Percentiles rank a stretch among this genome's conserved stretches.
Conservation (phyloP, 1,284 basidiomycete genomes). For the Neonothopanus nambi region DNA sequence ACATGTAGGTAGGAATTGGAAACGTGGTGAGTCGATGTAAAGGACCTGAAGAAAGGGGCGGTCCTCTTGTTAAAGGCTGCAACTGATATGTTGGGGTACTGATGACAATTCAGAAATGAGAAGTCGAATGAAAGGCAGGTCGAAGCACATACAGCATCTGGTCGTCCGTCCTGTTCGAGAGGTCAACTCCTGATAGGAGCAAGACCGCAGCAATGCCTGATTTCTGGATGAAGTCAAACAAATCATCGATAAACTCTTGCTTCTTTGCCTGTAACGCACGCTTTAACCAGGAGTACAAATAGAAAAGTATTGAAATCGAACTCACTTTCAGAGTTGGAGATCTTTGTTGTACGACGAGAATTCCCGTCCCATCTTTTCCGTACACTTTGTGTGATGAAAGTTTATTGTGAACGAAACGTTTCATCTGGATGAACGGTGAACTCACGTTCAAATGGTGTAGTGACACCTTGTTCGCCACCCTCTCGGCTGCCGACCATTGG, state of each 20-base stretch:
- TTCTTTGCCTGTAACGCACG: slow-evolving; percentile 56
- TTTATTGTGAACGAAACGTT: background rate
- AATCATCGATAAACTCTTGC: slow-evolving; percentile 58
- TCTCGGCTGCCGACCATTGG: slow-evolving; percentile 71
- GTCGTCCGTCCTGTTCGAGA: slow-evolving; percentile 68
- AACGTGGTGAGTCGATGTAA: slow-evolving; percentile 41
- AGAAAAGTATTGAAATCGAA: background rate
- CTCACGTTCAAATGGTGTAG: slow-evolving; percentile 75
- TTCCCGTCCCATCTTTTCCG: slow-evolving; percentile 45
- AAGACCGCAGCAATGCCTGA: slow-evolving; percentile 53
- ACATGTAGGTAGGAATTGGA: slow-evolving; percentile 52
- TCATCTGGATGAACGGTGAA: slow-evolving; percentile 16
- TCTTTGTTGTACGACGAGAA: slow-evolving; percentile 72
- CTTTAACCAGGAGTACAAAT: background rate
- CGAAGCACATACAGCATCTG: slow-evolving; percentile 67
- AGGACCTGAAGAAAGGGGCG: slow-evolving; percentile 38
- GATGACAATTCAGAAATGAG: slow-evolving; percentile 20
- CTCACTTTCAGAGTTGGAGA: slow-evolving; percentile 74
- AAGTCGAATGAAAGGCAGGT: background rate
- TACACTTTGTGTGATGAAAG: slow-evolving; percentile 50
- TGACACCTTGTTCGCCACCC: slow-evolving; percentile 55
- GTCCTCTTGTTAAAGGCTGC: slow-evolving; percentile 38
- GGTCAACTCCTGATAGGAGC: slow-evolving; percentile 74
- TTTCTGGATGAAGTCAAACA: slow-evolving; percentile 54
- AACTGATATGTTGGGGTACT: slow-evolving; percentile 66